Conservation (phyloP, 805 yeast genomes). For the Suhomyces vadensis region DNA sequence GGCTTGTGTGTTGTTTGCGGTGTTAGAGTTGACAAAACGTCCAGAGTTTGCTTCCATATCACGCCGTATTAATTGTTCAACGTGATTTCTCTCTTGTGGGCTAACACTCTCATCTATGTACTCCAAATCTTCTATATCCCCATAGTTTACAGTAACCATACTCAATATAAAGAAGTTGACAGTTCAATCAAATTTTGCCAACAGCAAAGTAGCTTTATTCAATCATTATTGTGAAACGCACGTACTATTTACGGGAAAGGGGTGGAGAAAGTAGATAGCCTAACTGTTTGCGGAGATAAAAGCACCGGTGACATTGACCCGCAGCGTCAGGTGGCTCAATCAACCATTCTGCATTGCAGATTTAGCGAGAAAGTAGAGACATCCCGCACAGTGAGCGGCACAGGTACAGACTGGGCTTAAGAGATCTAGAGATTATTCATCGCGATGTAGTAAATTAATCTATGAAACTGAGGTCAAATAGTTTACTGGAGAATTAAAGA, state of each 20-base stretch:
- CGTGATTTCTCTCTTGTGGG: constrained; percentile 35
- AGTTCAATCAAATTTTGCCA: neutral
- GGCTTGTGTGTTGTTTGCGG: constrained; percentile 1
- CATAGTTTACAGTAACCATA: constrained; percentile 26
- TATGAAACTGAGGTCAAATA: too few relatives aligned
- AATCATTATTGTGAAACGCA: neutral
- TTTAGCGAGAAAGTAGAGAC: too few relatives aligned
- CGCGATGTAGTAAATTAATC: too few relatives aligned
- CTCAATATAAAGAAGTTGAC: neutral
- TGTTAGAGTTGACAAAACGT: constrained; percentile 12
- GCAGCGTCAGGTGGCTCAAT: too few relatives aligned
- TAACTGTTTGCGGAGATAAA: neutral
- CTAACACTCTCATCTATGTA: constrained; percentile 36
- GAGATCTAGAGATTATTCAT: too few relatives aligned
- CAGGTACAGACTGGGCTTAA: too few relatives aligned
- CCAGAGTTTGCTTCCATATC: constrained; percentile 17
- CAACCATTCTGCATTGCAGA: too few relatives aligned
- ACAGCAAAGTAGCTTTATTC: neutral
- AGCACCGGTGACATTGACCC: neutral
- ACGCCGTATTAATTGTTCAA: constrained; percentile 33
- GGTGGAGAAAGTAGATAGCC: neutral
- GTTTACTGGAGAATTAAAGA: too few relatives aligned
- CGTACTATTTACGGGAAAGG: neutral
- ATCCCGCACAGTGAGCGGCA: constrained; percentile 2
- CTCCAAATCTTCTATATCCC: constrained; percentile 40